These are phyloP conservation scores for Akanthomyces lecanii DNA, from an alignment of 2,329 filamentous ascomycete genomes.

Conservation along the genomic window DNA sequence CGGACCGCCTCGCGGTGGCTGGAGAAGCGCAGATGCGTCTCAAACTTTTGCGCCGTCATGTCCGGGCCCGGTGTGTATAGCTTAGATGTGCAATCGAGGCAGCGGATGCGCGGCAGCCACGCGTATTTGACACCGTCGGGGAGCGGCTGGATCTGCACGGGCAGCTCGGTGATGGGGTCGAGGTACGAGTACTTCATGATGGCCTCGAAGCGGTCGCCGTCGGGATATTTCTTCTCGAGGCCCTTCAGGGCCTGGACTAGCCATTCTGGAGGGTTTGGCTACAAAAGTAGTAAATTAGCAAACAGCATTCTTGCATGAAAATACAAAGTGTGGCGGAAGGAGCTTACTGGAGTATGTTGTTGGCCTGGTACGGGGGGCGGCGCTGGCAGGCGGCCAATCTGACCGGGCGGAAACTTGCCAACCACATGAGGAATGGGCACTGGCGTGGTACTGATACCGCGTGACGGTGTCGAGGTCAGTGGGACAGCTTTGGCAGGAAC, in stretches of 20 bases:
- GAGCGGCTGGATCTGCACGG: constrained; percentile 53
- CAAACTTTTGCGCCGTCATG: constrained; percentile 83
- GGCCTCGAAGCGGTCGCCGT: constrained; percentile 75
- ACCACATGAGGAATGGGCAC: constrained; percentile 26
- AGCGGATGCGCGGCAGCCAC: constrained; percentile 85
- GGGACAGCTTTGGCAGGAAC: constrained; percentile 31
- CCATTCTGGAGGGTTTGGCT: constrained; percentile 88
- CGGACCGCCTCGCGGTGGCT: constrained; percentile 68
- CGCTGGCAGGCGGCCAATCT: constrained; percentile 65
- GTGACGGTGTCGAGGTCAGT: constrained; percentile 34
- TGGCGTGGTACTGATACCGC: constrained; percentile 31
- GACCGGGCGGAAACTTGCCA: constrained; percentile 42
- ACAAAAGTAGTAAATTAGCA: constrained; percentile 11
- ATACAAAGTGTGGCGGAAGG: constrained; percentile 19
- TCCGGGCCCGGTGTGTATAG: constrained; percentile 87
- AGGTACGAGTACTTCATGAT: constrained; percentile 87
- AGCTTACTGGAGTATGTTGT: constrained; percentile 57
- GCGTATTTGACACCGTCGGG: constrained; percentile 68
- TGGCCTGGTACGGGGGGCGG: constrained; percentile 56
- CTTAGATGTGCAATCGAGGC: constrained; percentile 88
- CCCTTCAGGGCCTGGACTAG: constrained; percentile 68
- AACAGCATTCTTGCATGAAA: not conserved
- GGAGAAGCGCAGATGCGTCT: constrained; percentile 85
- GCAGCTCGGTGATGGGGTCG: constrained; percentile 64
- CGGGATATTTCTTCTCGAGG: constrained; percentile 67